Conservation (phyloP, 2,329 filamentous ascomycete species). For the Calonectria honghensis region DNA sequence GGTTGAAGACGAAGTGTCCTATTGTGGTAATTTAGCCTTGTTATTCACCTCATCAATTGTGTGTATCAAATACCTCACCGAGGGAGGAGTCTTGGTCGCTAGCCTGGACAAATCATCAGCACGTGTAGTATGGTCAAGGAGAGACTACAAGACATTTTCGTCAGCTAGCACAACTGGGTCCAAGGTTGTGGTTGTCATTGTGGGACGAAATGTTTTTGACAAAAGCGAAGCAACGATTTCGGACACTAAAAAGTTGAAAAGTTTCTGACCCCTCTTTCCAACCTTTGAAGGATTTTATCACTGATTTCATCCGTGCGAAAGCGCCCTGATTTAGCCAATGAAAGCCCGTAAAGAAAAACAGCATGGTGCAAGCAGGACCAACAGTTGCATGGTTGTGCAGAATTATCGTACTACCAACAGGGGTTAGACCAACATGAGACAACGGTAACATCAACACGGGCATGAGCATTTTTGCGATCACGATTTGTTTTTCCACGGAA, state of each 20-base stretch:
- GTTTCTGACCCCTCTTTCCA: neutral
- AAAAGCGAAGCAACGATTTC: no score
- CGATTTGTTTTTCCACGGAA: neutral
- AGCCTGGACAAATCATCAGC: neutral
- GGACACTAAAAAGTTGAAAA: neutral
- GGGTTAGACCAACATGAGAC: neutral
- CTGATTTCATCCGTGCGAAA: neutral
- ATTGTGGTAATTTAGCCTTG: neutral
- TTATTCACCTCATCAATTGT: neutral
- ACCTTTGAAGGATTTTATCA: neutral
- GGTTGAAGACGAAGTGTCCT: conserved; percentile 29
- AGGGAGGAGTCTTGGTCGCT: conserved; percentile 19
- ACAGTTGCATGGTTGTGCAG: conserved; percentile 9
- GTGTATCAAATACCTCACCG: conserved; percentile 12
- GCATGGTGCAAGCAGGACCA: neutral
- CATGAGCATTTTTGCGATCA: neutral
- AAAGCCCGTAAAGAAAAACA: neutral
- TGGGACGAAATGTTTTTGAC: neutral
- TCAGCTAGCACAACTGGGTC: neutral
- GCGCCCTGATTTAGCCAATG: neutral
- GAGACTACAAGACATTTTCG: neutral
- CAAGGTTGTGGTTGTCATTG: neutral
- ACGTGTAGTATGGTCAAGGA: neutral
- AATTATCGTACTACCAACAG: conserved; percentile 10
- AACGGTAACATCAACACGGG: no score